Evolutionary conservation across 2,329 filamentous ascomycete species (phyloP), one percentile per base, ranked within the genome.

Genomic region (Niveomyces coronatus): DNA sequence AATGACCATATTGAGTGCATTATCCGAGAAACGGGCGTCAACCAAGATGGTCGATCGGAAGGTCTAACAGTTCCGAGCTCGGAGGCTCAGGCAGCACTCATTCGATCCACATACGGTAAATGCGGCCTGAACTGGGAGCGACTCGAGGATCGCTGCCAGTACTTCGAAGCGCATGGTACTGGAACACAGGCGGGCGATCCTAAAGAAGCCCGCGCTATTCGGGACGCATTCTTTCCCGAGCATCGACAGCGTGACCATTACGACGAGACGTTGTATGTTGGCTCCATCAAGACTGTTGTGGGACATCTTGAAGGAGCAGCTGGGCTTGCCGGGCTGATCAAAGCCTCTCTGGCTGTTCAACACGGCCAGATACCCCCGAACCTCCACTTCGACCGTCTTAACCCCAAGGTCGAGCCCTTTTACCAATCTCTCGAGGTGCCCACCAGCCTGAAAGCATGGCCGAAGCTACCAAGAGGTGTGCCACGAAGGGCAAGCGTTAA

Each of bases 61-160:
- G 70, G 70, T 3, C 69, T 76, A 31, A 74, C 71, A 0, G 64
- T 71, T 57, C 74, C 75, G 0, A 73, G 57, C 33, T 55, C 53
- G 0, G 53, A 52, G 3, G 62, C 64, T 1, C 65, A 68, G 40
- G 49, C 52, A 4, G 44, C 48, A 3, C 48, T 66, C 4, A 67
- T 68, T 36, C 43, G 48, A 3, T 40, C 47, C 2, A 58, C 57
- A 0, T 68, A 68, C 44, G 31, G 39, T 1, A 47, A 47, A 18
- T 58, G 60, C 4, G 60, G 61, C 1, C 48, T 68, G 5, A 52
- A 63, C 37, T 41, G 50, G 1, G 35, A 39, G 3, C 44, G 45
- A n/a, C 31, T 37, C 1, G 61, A 64, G 31, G 35, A 37, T 3
- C 45, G 45, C n/a, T 32, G 38, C 1, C 61, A 65, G 33, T 67